Evolutionary conservation across 352 stramenopile genomes (phyloP), one percentile per base, ranked within the genome.

Genomic region (Pythium coloratum): DNA sequence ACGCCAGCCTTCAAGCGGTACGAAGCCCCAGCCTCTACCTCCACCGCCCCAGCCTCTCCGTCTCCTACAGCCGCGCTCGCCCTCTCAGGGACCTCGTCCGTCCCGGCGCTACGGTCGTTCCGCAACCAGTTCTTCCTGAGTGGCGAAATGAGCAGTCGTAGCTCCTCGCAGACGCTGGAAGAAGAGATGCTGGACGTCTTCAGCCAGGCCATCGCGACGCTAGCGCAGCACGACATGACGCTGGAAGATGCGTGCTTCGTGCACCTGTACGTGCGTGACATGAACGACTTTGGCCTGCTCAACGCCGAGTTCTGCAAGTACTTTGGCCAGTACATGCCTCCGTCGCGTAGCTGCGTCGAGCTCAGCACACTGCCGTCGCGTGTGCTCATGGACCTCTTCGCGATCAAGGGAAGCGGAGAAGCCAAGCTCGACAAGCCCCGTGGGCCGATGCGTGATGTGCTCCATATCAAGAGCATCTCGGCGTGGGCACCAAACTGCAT

Each of bases 401-500:
- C 94, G 1, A 76, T 98, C 50, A 77, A 80, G 46, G 86, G 88
- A 3, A 91, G 84, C 66, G 86, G 85, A 1, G 61, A 66, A 33
- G 76, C 82, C 70, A 92, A 92, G 64, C 54, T 86, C 53, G 72
- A 80, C n/a, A 69, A 76, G n/a, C 58, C 82, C 30, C 81, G 82
- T 26, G 33, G 64, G 8, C 73, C 90, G 36, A 72, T 78, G 38
- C 81, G 86, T 33, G 82, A 98, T 59, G 94, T 97, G 54, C 76
- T 99, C 24, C 96, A 99, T 60, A 92, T 99, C 16, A 92, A 97
- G 74, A 99, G 96, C 62, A 90, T 99, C 55, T 99, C 93, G 3
- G 72, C 88, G 24, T 99, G 97, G 97, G 98, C 97, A 6, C 98
- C 98, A 0, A 93, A 98, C 40, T 99, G 97, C 81, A 99, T 99